These are phyloP conservation scores for Neoascochyta sp. DNA, from an alignment of 2,329 filamentous ascomycete genomes.

Conservation along the genomic window DNA sequence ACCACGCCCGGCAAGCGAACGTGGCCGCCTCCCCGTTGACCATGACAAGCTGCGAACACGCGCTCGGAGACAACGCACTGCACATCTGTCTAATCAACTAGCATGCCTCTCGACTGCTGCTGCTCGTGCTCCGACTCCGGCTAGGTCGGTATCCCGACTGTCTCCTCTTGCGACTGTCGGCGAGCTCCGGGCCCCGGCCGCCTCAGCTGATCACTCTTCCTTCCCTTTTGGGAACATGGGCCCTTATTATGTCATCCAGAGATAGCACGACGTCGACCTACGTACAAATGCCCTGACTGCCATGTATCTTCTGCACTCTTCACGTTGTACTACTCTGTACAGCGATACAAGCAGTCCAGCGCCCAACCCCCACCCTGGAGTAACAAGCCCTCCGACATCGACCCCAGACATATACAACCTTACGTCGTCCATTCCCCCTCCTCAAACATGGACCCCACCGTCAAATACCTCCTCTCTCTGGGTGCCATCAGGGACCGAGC, in stretches of 20 bases:
- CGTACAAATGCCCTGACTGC: too few species aligned
- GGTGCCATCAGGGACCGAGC: conserved; percentile 27
- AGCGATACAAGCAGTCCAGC: too few species aligned
- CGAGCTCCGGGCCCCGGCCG: conserved; percentile 7
- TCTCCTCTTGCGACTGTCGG: too few species aligned
- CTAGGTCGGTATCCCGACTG: too few species aligned
- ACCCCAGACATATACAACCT: too few species aligned
- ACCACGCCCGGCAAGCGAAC: conserved; percentile 9
- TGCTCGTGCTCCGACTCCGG: too few species aligned
- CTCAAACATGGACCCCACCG: conserved; percentile 18
- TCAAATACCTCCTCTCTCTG: conserved; percentile 26
- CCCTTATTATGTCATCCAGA: conserved; percentile 7
- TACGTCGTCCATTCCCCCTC: background rate
- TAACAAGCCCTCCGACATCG: conserved; percentile 4
- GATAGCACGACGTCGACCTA: conserved; percentile 10
- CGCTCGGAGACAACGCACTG: too few species aligned
- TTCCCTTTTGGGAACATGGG: conserved; percentile 6
- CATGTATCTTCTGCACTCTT: too few species aligned
- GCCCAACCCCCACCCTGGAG: conserved; percentile 5
- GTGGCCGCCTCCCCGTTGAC: conserved; percentile 8
- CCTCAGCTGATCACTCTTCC: conserved; percentile 9
- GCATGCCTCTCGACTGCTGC: too few species aligned
- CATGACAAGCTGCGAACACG: conserved; percentile 11
- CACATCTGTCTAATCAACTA: too few species aligned
- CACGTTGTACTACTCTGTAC: too few species aligned